These are phyloP conservation scores for Miscanthus sacchariflorus DNA, from an alignment of 202 grass and related monocot species.

Conservation along the genomic window DNA sequence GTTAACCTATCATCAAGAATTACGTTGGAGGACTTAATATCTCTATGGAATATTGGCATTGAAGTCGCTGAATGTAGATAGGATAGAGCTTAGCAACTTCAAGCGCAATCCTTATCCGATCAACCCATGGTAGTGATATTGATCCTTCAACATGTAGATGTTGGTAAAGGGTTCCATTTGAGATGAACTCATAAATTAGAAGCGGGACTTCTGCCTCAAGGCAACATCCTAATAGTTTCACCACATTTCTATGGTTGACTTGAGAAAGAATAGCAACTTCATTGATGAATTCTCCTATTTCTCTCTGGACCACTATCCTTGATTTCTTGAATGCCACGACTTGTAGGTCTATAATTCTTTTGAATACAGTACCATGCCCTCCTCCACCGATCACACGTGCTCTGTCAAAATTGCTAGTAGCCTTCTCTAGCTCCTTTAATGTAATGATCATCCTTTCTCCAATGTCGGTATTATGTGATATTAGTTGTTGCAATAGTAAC, in stretches of 20 bases:
- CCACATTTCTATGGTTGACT: neutral
- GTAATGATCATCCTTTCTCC: neutral
- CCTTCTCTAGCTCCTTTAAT: neutral
- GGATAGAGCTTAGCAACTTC: too few relatives aligned
- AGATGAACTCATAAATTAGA: too few relatives aligned
- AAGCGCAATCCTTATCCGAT: too few relatives aligned
- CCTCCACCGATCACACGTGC: neutral
- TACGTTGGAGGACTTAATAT: too few relatives aligned
- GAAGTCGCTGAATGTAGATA: too few relatives aligned
- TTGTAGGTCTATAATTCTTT: neutral
- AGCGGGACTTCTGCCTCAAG: too few relatives aligned
- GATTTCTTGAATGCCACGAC: neutral
- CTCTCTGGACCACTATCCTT: neutral
- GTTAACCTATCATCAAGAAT: too few relatives aligned
- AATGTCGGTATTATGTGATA: neutral
- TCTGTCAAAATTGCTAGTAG: neutral
- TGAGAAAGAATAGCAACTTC: neutral
- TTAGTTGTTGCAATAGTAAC: neutral
- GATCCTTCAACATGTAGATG: too few relatives aligned
- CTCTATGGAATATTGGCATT: too few relatives aligned
- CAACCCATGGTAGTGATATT: too few relatives aligned
- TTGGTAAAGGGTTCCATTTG: too few relatives aligned
- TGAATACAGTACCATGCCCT: neutral
- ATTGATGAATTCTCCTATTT: neutral
- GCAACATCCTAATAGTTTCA: too few relatives aligned